Evolutionary conservation across 75 land plant genomes (phyloP).

Genomic region (Cryptomeria japonica): DNA sequence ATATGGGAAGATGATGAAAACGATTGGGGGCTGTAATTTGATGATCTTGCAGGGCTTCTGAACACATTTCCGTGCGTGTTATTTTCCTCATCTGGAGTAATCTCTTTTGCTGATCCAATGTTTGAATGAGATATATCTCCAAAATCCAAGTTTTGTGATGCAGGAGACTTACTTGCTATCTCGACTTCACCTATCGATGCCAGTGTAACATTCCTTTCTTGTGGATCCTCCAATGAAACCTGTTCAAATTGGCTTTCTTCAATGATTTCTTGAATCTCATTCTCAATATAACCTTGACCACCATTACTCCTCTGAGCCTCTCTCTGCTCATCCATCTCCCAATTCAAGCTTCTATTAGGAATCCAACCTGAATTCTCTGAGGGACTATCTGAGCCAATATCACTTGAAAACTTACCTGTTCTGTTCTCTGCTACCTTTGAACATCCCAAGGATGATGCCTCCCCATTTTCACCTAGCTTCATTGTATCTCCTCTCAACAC

Average conservation of each 20-base stretch:
- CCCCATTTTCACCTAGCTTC: background rate
- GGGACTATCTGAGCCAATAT: background rate
- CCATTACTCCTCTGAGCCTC: background rate
- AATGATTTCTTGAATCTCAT: background rate
- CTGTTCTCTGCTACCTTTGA: background rate
- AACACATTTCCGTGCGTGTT: background rate
- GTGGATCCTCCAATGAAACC: conserved; percentile 40
- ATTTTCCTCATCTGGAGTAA: background rate
- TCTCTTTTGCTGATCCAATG: conserved; percentile 1
- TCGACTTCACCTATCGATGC: conserved; percentile 1
- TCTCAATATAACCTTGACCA: conserved; percentile 33
- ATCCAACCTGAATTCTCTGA: background rate
- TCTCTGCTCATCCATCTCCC: background rate
- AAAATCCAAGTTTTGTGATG: conserved; percentile 17
- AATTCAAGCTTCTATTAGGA: background rate
- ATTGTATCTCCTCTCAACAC: background rate
- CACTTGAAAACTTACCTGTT: background rate
- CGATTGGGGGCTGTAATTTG: conserved; percentile 6
- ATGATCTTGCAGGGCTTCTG: conserved; percentile 3
- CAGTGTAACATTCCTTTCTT: conserved; percentile 19
- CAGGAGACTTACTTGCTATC: conserved; percentile 10
- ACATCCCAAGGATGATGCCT: background rate
- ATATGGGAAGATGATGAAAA: conserved; percentile 27
- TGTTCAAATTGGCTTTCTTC: conserved; percentile 16
- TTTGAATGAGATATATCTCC: background rate